Evolutionary conservation across 345 rosid species (phyloP).

Genomic region (Mallotus nudiflorus): DNA sequence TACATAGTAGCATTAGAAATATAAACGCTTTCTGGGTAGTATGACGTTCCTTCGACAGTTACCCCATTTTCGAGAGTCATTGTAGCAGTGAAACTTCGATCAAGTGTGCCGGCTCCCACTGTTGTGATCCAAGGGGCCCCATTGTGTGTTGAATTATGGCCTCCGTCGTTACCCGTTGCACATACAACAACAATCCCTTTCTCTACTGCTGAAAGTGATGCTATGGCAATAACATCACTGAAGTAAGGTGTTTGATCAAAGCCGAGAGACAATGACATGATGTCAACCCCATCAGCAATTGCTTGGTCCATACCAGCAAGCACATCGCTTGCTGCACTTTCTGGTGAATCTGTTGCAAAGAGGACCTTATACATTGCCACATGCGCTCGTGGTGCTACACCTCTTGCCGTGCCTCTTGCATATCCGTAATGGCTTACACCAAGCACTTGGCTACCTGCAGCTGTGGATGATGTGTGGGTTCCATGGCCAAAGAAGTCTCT

Average conservation of each 20-base stretch:
- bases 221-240: slow-evolving; percentile 48
- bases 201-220: slow-evolving; percentile 54
- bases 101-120: too few species aligned
- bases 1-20: slow-evolving; percentile 30
- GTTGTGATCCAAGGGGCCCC: slow-evolving; percentile 54
- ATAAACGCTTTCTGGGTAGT: slow-evolving; percentile 29
- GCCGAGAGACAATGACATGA: slow-evolving; percentile 61
- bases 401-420: slow-evolving; percentile 32
- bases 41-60: slow-evolving; percentile 32
- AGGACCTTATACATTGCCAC: slow-evolving; percentile 29
- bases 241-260: slow-evolving; percentile 33
- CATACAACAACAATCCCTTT: slow-evolving; percentile 46
- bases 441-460: slow-evolving; percentile 21
- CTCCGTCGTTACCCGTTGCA: slow-evolving; percentile 60
- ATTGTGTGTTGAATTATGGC: slow-evolving; percentile 17
- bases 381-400: slow-evolving; percentile 27
- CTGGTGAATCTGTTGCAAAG: slow-evolving; percentile 17
- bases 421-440: slow-evolving; percentile 26
- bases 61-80: slow-evolving; percentile 30
- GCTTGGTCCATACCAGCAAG: too few species aligned
- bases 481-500: slow-evolving; percentile 19
- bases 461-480: slow-evolving; percentile 26
- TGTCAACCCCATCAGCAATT: slow-evolving; percentile 61
- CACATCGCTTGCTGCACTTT: slow-evolving; percentile 43
- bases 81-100: slow-evolving; percentile 33